Percentiles rank a stretch among this genome's conserved stretches.
These are phyloP conservation scores for Phialophora expanda DNA, from an alignment of 2,329 filamentous ascomycete species.

Conservation along the genomic window DNA sequence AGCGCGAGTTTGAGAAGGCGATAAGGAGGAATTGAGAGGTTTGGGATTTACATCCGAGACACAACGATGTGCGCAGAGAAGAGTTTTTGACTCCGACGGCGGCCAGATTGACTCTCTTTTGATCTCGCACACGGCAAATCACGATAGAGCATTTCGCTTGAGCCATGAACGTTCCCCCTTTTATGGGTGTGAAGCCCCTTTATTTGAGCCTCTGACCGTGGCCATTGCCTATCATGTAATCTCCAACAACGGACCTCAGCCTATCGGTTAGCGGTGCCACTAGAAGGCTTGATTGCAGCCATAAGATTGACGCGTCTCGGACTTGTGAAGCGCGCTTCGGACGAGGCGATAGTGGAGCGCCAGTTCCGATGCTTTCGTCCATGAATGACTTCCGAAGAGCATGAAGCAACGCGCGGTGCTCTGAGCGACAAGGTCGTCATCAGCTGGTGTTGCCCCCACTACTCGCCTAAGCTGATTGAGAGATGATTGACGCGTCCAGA, in stretches of 20 bases:
- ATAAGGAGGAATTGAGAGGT: slow-evolving; percentile 1
- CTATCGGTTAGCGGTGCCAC: slow-evolving; percentile 30
- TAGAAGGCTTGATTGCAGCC: slow-evolving; percentile 32
- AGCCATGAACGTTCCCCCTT: slow-evolving; percentile 3
- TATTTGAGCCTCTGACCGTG: slow-evolving; percentile 3
- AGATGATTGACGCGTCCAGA: slow-evolving; percentile 26
- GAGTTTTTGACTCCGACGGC: slow-evolving; percentile 3
- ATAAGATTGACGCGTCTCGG: slow-evolving; percentile 27
- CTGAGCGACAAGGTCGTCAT: not conserved
- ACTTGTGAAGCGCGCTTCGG: slow-evolving; percentile 16
- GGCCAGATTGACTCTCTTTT: slow-evolving; percentile 5
- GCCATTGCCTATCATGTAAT: slow-evolving; percentile 24
- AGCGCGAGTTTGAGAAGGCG: slow-evolving; percentile 1
- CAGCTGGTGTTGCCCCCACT: not conserved
- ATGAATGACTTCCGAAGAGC: not conserved
- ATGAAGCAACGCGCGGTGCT: not conserved
- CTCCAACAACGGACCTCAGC: slow-evolving; percentile 24
- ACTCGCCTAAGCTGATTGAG: slow-evolving; percentile 17
- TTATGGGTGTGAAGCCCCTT: slow-evolving; percentile 19
- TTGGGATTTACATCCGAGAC: slow-evolving; percentile 22
- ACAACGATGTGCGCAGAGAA: not conserved
- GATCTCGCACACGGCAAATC: slow-evolving; percentile 29
- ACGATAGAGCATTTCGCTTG: slow-evolving; percentile 10
- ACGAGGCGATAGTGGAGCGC: slow-evolving; percentile 7
- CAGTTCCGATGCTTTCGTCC: not conserved